Base-by-base conservation (phyloP, 1,284 basidiomycete species). In the Vanrija sp. region DNA sequence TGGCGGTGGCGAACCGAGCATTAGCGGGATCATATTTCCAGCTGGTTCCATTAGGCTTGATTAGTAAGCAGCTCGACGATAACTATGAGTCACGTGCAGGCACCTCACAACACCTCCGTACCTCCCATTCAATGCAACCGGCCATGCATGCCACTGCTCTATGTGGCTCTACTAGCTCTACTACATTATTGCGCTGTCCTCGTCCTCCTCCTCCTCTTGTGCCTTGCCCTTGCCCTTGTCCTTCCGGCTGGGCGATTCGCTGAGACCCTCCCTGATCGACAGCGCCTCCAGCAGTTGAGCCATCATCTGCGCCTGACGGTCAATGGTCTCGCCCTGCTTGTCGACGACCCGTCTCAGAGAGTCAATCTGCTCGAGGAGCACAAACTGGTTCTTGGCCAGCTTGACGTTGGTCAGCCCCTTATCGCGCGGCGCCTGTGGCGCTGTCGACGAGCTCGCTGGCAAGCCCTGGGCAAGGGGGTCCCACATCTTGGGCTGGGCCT, bases 331-430 rank as follows among this genome's bases (percentile, higher is more conserved):
- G 2, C 72, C 72, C 55, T 77, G 75, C 29, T 56, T 52, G 48
- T 77, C 73, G 48, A 76, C 66, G 2, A 68, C 68, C 23, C 66
- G 65, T 6, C 71, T 51, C 26, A 77, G 54, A 16, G 64, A 58
- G 42, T 73, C 70, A 23, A 77, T 76, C 58, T 77, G 72, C 45
- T 71, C 70, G 15, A 72, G 57, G 43, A 77, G 57, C 3, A 75
- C 73, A 39, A 74, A 58, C 58, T 77, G 75, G 58, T 77, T 77
- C 65, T 72, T 75, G 3, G 75, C 74, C 55, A 77, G 62, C 56
- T 76, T 78, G 19, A 65, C 60, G 62, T 78, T 78, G 5, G 74
- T 71, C 49, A 77, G 52, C 60, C 75, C 75, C 38, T 61, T 57
- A 43, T 63, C 55, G 38, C 52, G 49, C n/a, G 38, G 9, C 5